These are phyloP conservation scores for Panicum virgatum DNA, from an alignment of 202 grass and related monocot species.

Conservation along the genomic window DNA sequence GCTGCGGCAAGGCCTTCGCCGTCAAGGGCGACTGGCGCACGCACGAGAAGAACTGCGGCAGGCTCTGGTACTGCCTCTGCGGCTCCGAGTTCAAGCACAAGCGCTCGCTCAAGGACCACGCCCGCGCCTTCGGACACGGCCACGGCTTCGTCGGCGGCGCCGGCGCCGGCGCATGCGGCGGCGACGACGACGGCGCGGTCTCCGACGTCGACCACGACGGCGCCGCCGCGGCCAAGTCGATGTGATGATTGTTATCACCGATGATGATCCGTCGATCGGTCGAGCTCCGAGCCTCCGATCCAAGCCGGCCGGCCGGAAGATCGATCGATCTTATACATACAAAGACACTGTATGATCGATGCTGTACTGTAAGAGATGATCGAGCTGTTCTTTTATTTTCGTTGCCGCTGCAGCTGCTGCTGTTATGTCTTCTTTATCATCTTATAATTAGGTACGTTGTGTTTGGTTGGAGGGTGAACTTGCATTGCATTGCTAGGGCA, in stretches of 20 bases:
- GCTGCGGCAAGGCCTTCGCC: constrained; percentile 89
- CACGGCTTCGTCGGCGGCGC: constrained; percentile 61
- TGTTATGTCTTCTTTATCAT: neutral
- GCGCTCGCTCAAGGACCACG: constrained; percentile 95
- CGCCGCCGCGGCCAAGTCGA: neutral
- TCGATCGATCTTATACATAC: neutral
- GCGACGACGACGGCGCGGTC: constrained; percentile 56
- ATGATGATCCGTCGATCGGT: neutral
- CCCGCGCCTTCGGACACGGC: constrained; percentile 76
- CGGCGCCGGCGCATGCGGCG: constrained; percentile 3
- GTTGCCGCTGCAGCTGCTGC: neutral
- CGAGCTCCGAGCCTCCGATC: neutral
- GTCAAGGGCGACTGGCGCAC: constrained; percentile 97
- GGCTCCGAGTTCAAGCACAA: constrained; percentile 99
- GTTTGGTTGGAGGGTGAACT: neutral
- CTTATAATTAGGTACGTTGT: neutral
- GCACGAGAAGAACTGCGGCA: constrained; percentile 99
- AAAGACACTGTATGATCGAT: neutral
- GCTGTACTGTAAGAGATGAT: neutral
- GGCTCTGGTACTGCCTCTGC: constrained; percentile 91
- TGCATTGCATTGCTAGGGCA: neutral
- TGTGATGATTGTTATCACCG: neutral
- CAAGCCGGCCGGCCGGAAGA: neutral
- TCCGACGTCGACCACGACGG: constrained; percentile 67
- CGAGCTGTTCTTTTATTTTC: neutral